A percentile compares a stretch with the other conserved stretches of the same genome.
These are phyloP conservation scores for Jatropha podagrica DNA, from an alignment of 441 rosid species.

Conservation along the genomic window DNA sequence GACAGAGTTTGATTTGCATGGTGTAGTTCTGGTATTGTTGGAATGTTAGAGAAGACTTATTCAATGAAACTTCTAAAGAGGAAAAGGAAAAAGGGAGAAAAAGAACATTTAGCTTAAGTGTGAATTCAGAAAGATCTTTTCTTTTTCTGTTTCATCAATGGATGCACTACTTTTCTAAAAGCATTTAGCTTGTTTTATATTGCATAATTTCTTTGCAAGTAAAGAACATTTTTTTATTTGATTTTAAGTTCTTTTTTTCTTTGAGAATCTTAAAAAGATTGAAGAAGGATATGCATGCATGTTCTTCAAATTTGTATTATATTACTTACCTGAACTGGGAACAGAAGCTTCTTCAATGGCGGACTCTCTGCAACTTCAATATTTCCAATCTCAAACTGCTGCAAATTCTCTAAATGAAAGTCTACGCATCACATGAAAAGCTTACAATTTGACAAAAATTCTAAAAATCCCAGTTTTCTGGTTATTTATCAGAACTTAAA, in stretches of 20 bases:
- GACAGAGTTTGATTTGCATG: conserved; percentile 10
- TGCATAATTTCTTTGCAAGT: conserved; percentile 33
- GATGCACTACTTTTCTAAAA: conserved; percentile 22
- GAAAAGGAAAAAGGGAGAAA: background rate
- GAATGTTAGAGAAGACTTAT: background rate
- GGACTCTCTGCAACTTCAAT: conserved; percentile 7
- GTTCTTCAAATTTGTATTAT: background rate
- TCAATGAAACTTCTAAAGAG: background rate
- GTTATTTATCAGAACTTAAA: background rate
- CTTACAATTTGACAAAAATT: no score
- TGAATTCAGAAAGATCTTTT: conserved; percentile 19
- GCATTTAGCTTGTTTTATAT: conserved; percentile 16
- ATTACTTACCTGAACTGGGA: conserved; percentile 13
- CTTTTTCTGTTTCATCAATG: conserved; percentile 6
- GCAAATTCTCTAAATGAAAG: no score
- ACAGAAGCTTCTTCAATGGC: no score
- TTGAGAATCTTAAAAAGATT: background rate
- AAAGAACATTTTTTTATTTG: conserved; percentile 31
- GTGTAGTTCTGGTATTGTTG: background rate
- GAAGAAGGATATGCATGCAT: background rate
- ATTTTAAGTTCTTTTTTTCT: background rate
- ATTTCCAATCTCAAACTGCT: background rate
- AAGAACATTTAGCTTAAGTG: conserved; percentile 21
- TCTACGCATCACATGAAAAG: no score
- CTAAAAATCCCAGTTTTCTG: background rate